phyloP scores from a whole-genome alignment of 768 basidiomycete genomes.

The Asterophora lycoperdoides region DNA sequence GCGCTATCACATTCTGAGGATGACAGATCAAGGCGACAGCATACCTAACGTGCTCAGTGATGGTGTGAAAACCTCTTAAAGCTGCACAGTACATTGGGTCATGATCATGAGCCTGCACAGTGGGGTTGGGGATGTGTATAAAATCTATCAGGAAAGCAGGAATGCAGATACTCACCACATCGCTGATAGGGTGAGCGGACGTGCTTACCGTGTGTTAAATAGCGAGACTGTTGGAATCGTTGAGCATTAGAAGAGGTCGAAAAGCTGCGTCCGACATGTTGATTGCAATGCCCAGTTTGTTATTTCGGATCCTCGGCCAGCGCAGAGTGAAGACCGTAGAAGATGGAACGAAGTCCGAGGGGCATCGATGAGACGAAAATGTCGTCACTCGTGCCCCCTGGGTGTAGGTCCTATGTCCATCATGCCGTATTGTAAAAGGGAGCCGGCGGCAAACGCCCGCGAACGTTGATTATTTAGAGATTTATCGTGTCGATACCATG shows the following conservation, averaged over 20 bases:
- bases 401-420: neutral
- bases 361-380: neutral
- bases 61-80: neutral
- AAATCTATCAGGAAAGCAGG: neutral
- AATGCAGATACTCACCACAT: neutral
- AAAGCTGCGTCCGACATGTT: too few relatives aligned
- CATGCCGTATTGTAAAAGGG: neutral
- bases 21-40: constrained; percentile 1
- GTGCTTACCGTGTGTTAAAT: neutral
- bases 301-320: neutral
- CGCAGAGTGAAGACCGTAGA: neutral
- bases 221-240: neutral
- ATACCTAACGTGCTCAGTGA: neutral
- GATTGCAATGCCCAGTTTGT: neutral
- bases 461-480: too few relatives aligned
- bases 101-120: neutral
- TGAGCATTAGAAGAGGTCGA: neutral
- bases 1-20: neutral
- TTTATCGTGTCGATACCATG: too few relatives aligned
- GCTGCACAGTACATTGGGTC: neutral
- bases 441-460: neutral
- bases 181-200: neutral
- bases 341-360: neutral
- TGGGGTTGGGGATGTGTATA: neutral
- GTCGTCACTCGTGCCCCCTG: neutral